Conservation (phyloP, 768 basidiomycete genomes). For the Strobilomyces confusus region DNA sequence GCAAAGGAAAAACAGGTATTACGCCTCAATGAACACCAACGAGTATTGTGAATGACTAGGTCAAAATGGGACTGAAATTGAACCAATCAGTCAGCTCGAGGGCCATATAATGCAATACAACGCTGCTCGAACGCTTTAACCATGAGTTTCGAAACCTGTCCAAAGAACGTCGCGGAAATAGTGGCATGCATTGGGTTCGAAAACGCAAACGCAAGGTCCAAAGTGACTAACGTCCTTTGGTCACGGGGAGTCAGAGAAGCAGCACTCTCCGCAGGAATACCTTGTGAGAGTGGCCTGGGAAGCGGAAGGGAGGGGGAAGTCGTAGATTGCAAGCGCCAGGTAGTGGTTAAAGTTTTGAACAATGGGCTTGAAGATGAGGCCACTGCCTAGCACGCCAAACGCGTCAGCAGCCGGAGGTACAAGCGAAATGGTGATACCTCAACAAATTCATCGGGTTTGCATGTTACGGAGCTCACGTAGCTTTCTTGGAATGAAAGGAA, state of each 20-base stretch:
- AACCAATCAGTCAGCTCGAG: constrained; percentile 22
- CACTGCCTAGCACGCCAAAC: constrained; percentile 48
- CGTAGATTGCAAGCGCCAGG: constrained; percentile 70
- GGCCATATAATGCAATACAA: constrained; percentile 70
- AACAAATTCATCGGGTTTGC: constrained; percentile 73
- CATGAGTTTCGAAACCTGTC: constrained; percentile 84
- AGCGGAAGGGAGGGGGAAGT: constrained; percentile 40
- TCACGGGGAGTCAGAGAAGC: constrained; percentile 9
- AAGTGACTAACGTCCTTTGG: constrained; percentile 61
- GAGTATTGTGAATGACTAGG: background rate
- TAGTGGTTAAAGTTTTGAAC: constrained; percentile 67
- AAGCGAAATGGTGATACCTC: constrained; percentile 39
- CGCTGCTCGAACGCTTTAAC: constrained; percentile 89
- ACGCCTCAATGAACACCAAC: background rate
- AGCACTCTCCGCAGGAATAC: background rate
- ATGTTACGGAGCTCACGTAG: constrained; percentile 83
- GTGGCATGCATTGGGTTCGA: constrained; percentile 81
- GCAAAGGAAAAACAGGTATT: no score
- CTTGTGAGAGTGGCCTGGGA: constrained; percentile 16
- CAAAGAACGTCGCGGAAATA: constrained; percentile 82
- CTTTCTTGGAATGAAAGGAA: constrained; percentile 85
- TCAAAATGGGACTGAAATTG: background rate
- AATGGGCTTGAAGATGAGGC: constrained; percentile 68
- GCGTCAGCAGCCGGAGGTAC: constrained; percentile 1
- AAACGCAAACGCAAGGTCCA: constrained; percentile 85